phyloP scores from a whole-genome alignment of 2,329 filamentous ascomycete species.

The Arthroderma uncinatum region DNA sequence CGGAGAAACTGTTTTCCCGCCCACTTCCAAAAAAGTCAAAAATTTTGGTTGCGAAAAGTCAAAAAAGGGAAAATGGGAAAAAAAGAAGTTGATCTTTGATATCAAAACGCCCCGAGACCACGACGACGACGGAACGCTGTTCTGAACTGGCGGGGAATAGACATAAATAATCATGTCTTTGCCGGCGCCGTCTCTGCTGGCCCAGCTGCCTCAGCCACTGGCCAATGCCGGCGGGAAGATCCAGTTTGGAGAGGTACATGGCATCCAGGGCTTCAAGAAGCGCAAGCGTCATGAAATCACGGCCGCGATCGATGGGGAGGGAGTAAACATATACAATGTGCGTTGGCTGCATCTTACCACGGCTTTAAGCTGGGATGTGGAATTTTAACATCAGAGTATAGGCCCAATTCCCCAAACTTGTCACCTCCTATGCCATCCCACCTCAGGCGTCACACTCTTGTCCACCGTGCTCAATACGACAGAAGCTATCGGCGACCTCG shows the following conservation, averaged over 20 bases:
- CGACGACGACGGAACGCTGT: neutral
- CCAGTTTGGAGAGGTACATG: constrained; percentile 40
- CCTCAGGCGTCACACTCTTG: constrained; percentile 48
- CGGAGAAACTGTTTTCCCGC: neutral
- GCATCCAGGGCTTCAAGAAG: constrained; percentile 45
- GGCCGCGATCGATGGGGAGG: constrained; percentile 50
- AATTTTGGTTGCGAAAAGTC: constrained; percentile 1
- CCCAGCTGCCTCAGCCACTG: constrained; percentile 37
- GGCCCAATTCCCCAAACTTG: constrained; percentile 50
- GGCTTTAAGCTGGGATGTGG: neutral
- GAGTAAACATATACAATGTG: constrained; percentile 53
- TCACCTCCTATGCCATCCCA: constrained; percentile 51
- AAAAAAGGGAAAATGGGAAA: neutral
- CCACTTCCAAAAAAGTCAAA: neutral
- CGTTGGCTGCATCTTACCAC: constrained; percentile 8
- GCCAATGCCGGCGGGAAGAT: constrained; percentile 30
- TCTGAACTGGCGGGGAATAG: neutral
- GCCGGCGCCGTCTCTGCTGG: constrained; percentile 34
- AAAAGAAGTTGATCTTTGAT: neutral
- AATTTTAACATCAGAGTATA: constrained; percentile 24
- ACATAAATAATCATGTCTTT: constrained; percentile 31
- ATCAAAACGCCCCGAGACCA: neutral
- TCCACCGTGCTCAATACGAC: constrained; percentile 48
- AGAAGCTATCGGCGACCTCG: constrained; percentile 35
- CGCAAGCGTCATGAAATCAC: constrained; percentile 52